Evolutionary conservation across 805 yeast genomes (phyloP), one percentile per base, ranked within the genome.

Genomic region (Maudiozyma saulgeensis): DNA sequence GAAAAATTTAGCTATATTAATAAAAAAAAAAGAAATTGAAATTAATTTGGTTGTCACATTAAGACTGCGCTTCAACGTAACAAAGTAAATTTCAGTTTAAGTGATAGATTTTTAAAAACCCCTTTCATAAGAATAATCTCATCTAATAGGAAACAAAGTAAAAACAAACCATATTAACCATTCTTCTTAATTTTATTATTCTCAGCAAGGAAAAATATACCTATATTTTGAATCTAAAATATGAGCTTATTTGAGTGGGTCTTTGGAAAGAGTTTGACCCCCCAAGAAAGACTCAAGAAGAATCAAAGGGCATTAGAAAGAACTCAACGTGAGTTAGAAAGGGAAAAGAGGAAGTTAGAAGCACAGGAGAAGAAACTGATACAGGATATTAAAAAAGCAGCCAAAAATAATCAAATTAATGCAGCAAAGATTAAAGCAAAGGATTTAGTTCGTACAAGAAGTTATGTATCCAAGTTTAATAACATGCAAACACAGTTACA

Each of bases 341-440:
- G 99, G 52, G 99, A 93, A 66, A 81, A 87, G 50, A 72, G 76
- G 52, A 89, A 93, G 64, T 71, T 93, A 39, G 96, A 91, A 64
- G 80, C 76, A 49, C 99, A 95, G 68, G 99, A 93, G 67, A 90
- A 89, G 78, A 87, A 84, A 64, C 74, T 93, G 39, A 76, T 88
- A 34, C 63, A 74, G 31, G 99, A 93, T 49, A 91, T 93, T 62
- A 90, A 90, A 66, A 88, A 85, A 65, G 79, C 91, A 11, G 99
- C 97, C 4, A 90, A 89, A 64, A 81, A 74, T 53, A 96, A 96
- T 41, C 97, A 91, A 67, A 75, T 87, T 49, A 79, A 84, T 41
- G 88, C 96, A 12, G 89, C 95, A 49, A 89, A 88, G 69, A 85
- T 95, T 41, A 96, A 93, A 73, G 98, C 99, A 34, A 87, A 88